Evolutionary conservation across 768 basidiomycete genomes (phyloP), one percentile per base, ranked within the genome.

Genomic region (Podaxis carcinomalis): DNA sequence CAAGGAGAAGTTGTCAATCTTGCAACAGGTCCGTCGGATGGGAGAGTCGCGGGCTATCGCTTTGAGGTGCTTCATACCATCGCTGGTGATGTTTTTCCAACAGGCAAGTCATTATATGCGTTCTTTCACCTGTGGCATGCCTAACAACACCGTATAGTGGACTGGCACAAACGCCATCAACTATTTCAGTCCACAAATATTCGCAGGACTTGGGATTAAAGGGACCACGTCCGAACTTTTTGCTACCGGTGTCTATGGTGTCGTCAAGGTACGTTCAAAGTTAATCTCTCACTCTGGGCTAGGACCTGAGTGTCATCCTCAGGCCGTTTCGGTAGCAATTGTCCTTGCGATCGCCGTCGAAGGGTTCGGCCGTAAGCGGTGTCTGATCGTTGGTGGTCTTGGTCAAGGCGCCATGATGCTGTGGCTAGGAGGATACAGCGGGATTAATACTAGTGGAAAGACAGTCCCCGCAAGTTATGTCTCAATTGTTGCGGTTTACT

Each of bases 101-200:
- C 73, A 74, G 64, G 71, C 67, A 35, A 9, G 57, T 61, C 25
- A 19, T 40, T 3, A 36, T 62, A 27, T 13, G 51, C 25, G 21
- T n/a, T 39, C 16, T 3, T 11, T 32, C 19, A 32, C 27, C 11
- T 25, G 2, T 27, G 3, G 14, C 3, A 4, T 16, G 9, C 16
- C 57, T 40, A 23, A 61, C 25, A 32, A 27, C 2, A 21, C 7
- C 21, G 54, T 42, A 23, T 40, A 83, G 67, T 81, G 80, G 77
- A 83, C 79, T 0, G 83, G 83, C 13, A 80, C 80, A 11, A 83
- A 84, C 63, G 76, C 81, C 2, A 80, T 84, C 65, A 82, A 82
- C 65, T 84, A 84, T 64, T 85, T 77, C 61, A 78, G 78, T 63
- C 83, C 83, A 0, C 66, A 76, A 42, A 80, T 84, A 62, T 84